phyloP scores from a whole-genome alignment of 371 early-diverging fungal genomes.

The Haplosporangium sp. region DNA sequence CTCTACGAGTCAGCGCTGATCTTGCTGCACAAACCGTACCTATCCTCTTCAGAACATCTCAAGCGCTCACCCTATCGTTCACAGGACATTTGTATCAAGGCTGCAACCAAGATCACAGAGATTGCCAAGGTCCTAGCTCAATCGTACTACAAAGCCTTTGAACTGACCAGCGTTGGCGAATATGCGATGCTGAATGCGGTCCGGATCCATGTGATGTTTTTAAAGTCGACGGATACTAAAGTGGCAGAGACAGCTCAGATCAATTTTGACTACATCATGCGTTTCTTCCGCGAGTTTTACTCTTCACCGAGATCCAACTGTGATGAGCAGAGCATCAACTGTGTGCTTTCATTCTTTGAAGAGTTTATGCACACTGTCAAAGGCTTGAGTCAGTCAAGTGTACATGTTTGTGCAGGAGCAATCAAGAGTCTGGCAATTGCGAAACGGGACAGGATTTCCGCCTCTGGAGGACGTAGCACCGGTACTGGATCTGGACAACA shows the following conservation, averaged over 20 bases:
- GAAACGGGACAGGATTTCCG: slow-evolving; percentile 36
- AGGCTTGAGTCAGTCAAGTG: slow-evolving; percentile 41
- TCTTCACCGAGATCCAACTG: slow-evolving; percentile 30
- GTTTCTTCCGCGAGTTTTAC: slow-evolving; percentile 48
- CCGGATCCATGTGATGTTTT: slow-evolving; percentile 49
- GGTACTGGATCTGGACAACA: background rate
- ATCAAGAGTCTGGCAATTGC: slow-evolving; percentile 49
- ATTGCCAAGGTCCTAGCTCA: slow-evolving; percentile 41
- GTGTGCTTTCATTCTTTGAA: slow-evolving; percentile 51
- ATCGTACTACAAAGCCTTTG: slow-evolving; percentile 32
- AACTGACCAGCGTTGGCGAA: slow-evolving; percentile 30
- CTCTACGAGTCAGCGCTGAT: slow-evolving; percentile 47
- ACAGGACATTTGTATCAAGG: slow-evolving; percentile 50
- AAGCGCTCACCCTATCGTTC: slow-evolving; percentile 51
- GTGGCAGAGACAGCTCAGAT: slow-evolving; percentile 23
- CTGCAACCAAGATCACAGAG: slow-evolving; percentile 50
- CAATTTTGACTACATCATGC: slow-evolving; percentile 42
- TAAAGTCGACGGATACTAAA: slow-evolving; percentile 35
- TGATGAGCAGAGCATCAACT: slow-evolving; percentile 44
- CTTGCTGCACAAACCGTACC: slow-evolving; percentile 46
- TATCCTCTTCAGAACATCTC: slow-evolving; percentile 33
- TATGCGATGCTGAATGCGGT: slow-evolving; percentile 42
- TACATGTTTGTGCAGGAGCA: slow-evolving; percentile 44
- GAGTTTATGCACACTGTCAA: slow-evolving; percentile 50
- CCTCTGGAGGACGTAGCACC: slow-evolving; percentile 9